A percentile compares a stretch with the other conserved stretches of the same genome.
Evolutionary conservation across 805 yeast species (phyloP).

Genomic region (Yarrowia bubula): DNA sequence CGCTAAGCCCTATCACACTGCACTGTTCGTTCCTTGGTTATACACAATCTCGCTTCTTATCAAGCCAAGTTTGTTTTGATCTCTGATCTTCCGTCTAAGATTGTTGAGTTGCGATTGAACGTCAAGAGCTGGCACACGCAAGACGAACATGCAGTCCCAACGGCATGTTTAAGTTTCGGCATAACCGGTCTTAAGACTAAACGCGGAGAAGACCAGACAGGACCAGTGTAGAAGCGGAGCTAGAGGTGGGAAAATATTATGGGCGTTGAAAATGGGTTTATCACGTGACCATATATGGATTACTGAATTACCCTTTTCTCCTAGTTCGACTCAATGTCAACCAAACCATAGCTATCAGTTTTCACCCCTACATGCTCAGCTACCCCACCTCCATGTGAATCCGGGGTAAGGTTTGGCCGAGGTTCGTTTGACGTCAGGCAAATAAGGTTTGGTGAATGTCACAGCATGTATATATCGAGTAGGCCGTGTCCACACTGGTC

Average conservation of each 20-base stretch:
- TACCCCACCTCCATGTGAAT: conserved; percentile 24
- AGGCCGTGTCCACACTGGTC: too few species aligned
- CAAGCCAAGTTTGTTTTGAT: neutral
- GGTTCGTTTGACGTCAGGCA: conserved; percentile 6
- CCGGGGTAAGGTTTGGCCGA: conserved; percentile 23
- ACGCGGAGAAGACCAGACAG: neutral
- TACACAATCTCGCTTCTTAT: neutral
- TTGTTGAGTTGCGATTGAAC: neutral
- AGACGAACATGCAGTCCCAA: neutral
- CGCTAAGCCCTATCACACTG: too few species aligned
- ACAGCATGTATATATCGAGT: neutral
- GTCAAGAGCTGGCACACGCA: too few species aligned
- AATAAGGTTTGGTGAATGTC: neutral
- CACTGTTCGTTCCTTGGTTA: too few species aligned
- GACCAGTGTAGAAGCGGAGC: neutral
- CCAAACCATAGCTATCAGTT: neutral
- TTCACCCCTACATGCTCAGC: neutral
- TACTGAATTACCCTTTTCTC: neutral
- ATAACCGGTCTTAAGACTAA: conserved; percentile 14
- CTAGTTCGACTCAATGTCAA: neutral
- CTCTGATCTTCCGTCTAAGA: neutral
- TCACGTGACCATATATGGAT: neutral
- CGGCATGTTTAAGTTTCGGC: conserved; percentile 6
- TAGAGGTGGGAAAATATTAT: neutral
- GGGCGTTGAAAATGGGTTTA: too few species aligned